phyloP scores from a whole-genome alignment of 768 basidiomycete species.

The Leccinum disarticulatum region DNA sequence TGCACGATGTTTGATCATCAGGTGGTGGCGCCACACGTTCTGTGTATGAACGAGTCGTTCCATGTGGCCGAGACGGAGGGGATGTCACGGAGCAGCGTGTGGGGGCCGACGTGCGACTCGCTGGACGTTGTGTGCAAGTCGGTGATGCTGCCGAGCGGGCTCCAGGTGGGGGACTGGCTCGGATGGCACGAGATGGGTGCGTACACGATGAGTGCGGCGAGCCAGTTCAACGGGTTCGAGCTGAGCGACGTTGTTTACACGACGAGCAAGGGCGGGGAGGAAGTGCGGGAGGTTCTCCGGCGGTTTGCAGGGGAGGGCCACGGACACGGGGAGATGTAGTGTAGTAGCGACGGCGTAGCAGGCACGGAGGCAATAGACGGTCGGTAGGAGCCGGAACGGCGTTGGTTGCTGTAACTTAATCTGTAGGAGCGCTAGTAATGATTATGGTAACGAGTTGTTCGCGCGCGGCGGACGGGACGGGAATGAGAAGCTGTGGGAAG shows the following conservation, averaged over 20 bases:
- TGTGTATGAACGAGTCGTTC: conserved; percentile 69
- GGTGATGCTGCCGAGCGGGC: conserved; percentile 58
- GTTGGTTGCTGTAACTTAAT: conserved; percentile 12
- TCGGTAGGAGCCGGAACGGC: neutral
- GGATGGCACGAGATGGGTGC: conserved; percentile 99
- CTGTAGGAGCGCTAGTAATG: conserved; percentile 10
- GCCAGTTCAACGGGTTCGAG: conserved; percentile 92
- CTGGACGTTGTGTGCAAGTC: conserved; percentile 86
- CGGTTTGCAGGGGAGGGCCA: conserved; percentile 47
- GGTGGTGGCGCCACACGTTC: conserved; percentile 78
- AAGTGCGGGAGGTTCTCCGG: conserved; percentile 52
- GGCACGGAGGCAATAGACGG: neutral
- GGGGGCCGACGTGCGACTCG: conserved; percentile 99
- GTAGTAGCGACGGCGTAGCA: neutral
- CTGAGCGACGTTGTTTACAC: conserved; percentile 80
- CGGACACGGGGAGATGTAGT: conserved; percentile 31
- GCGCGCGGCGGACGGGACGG: conserved; percentile 19
- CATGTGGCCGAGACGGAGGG: conserved; percentile 38
- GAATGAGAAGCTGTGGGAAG: conserved; percentile 7
- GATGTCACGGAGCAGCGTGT: conserved; percentile 67
- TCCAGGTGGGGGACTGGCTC: conserved; percentile 95
- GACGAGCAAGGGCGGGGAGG: conserved; percentile 53
- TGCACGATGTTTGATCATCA: conserved; percentile 98
- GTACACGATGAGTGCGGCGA: conserved; percentile 97
- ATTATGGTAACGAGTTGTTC: neutral